Conservation (phyloP, 2,329 filamentous ascomycete species). For the Helminthosporium solani region DNA sequence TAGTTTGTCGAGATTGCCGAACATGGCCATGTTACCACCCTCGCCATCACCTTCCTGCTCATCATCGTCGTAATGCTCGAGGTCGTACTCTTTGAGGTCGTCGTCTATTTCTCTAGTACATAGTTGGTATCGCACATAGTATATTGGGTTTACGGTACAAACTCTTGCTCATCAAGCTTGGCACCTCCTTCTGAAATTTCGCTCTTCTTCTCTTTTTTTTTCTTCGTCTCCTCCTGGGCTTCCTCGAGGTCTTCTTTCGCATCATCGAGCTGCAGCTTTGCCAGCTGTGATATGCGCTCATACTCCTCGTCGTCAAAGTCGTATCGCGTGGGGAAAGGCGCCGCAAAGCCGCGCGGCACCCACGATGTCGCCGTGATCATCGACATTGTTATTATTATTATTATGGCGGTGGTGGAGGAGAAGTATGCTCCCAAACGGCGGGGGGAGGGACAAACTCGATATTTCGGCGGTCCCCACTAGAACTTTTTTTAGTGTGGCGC, state of each 20-base stretch:
- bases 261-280: constrained; percentile 76
- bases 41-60: constrained; percentile 68
- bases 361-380: constrained; percentile 57
- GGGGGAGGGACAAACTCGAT: constrained; percentile 9
- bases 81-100: constrained; percentile 91
- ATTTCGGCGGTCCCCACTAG: constrained; percentile 11
- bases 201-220: constrained; percentile 36
- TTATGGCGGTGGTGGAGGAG: neutral
- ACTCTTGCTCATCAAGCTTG: constrained; percentile 24
- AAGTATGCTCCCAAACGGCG: constrained; percentile 8
- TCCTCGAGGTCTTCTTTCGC: constrained; percentile 71
- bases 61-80: constrained; percentile 93
- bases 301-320: constrained; percentile 55
- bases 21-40: constrained; percentile 81
- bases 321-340: constrained; percentile 52
- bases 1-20: constrained; percentile 90
- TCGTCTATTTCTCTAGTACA: constrained; percentile 59
- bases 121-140: constrained; percentile 13
- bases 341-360: constrained; percentile 54
- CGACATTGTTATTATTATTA: constrained; percentile 55
- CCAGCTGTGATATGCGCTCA: constrained; percentile 52
- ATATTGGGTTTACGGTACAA: neutral
- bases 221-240: constrained; percentile 56
- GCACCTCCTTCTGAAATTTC: constrained; percentile 14
- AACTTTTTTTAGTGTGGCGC: constrained; percentile 11